Evolutionary conservation across 1,139 yeast species (phyloP).

Genomic region (Magnusiomyces paraingens): DNA sequence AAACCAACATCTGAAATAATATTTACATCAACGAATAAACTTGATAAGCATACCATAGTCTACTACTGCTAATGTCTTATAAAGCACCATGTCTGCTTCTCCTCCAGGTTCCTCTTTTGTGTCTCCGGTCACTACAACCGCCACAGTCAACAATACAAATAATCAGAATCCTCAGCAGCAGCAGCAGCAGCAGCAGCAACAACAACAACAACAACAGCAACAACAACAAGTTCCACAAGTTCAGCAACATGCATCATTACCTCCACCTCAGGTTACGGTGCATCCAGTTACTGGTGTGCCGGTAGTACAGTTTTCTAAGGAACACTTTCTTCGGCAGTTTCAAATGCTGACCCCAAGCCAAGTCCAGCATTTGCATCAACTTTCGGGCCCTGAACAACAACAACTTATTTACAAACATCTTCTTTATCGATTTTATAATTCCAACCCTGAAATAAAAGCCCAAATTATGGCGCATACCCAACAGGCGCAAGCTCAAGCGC

Average conservation of each 20-base stretch:
- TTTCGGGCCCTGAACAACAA: not conserved
- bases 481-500: conserved; percentile 3
- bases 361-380: not conserved
- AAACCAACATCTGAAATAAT: no score
- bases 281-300: conserved; percentile 1
- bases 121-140: not conserved
- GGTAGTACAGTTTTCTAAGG: not conserved
- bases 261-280: conserved; percentile 4
- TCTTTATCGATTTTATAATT: not conserved
- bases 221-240: not conserved
- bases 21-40: no score
- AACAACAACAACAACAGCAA: not conserved
- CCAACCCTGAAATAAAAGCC: not conserved
- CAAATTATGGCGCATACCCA: not conserved
- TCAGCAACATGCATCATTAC: conserved; percentile 3
- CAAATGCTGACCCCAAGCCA: conserved; percentile 4
- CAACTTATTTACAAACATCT: not conserved
- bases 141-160: not conserved
- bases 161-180: not conserved
- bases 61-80: no score
- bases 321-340: conserved; percentile 1
- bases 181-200: not conserved
- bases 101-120: not conserved
- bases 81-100: not conserved
- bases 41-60: no score